Percentiles rank a stretch among this genome's conserved stretches.
Evolutionary conservation across 106 monocot genomes (phyloP).

Genomic region (Allium cepa): DNA sequence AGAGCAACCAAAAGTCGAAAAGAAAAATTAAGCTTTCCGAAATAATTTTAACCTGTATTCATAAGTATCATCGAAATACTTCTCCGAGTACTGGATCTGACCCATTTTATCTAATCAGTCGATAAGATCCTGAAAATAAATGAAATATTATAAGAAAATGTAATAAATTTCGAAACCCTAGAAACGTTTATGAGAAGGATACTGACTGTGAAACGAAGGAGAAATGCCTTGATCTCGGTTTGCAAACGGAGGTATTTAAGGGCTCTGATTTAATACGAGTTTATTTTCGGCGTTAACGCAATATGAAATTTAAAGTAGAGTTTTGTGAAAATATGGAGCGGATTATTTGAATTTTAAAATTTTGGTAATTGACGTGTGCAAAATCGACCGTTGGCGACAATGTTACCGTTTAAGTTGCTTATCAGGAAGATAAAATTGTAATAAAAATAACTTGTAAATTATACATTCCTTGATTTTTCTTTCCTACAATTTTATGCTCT

Average conservation of each 20-base stretch:
- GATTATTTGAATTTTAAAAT: too few relatives aligned
- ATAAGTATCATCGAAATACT: slow-evolving; percentile 84
- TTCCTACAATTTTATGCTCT: too few relatives aligned
- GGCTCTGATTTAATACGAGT: not conserved
- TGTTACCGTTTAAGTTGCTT: too few relatives aligned
- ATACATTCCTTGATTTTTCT: too few relatives aligned
- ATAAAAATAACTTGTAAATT: too few relatives aligned
- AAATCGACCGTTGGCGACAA: too few relatives aligned
- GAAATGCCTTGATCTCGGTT: not conserved
- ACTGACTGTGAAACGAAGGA: not conserved
- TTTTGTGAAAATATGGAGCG: too few relatives aligned
- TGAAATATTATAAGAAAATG: not conserved
- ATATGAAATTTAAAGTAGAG: too few relatives aligned
- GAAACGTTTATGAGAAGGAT: not conserved
- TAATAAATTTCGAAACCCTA: not conserved
- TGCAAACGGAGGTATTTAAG: not conserved
- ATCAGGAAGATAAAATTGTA: too few relatives aligned
- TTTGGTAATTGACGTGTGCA: too few relatives aligned
- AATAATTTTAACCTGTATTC: slow-evolving; percentile 53
- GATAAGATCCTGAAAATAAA: not conserved
- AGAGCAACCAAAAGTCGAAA: not conserved
- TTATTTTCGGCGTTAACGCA: too few relatives aligned
- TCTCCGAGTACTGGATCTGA: slow-evolving; percentile 97
- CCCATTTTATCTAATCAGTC: slow-evolving; percentile 24
- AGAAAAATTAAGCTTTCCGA: not conserved